A percentile compares a stretch with the other conserved stretches of the same genome.
These are phyloP conservation scores for Trichoderma aggressivum DNA, from an alignment of 2,329 filamentous ascomycete genomes.

Conservation along the genomic window DNA sequence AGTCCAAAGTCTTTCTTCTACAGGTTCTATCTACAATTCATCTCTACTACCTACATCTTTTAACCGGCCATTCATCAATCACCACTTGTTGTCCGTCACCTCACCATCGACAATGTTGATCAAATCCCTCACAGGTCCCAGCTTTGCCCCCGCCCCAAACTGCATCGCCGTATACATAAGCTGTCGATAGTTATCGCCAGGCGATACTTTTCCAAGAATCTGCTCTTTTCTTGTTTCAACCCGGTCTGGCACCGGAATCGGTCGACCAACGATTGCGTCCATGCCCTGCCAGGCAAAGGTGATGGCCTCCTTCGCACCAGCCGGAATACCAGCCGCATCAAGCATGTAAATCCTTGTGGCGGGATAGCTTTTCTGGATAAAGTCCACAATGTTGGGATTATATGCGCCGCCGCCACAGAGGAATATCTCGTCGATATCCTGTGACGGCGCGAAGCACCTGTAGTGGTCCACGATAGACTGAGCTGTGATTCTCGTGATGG, in stretches of 20 bases:
- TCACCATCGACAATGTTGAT: constrained; percentile 48
- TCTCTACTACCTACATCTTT: too few relatives aligned
- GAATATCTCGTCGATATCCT: constrained; percentile 48
- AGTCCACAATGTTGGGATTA: constrained; percentile 56
- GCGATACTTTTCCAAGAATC: constrained; percentile 54
- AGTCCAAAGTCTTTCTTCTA: not conserved
- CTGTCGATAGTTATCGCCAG: constrained; percentile 51
- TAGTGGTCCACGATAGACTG: constrained; percentile 30
- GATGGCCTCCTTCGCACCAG: constrained; percentile 52
- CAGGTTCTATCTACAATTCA: not conserved
- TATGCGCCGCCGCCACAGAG: constrained; percentile 58
- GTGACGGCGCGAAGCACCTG: constrained; percentile 19
- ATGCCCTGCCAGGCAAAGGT: constrained; percentile 56
- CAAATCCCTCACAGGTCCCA: constrained; percentile 48
- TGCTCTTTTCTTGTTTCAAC: constrained; percentile 50
- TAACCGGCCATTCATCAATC: not conserved
- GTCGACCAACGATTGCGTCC: constrained; percentile 54
- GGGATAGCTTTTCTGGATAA: constrained; percentile 48
- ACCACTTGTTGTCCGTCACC: constrained; percentile 43
- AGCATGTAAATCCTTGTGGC: constrained; percentile 49
- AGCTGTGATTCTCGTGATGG: constrained; percentile 45
- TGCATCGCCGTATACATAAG: constrained; percentile 50
- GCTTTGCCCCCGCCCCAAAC: constrained; percentile 45
- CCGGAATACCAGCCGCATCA: constrained; percentile 48
- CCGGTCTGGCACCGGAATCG: constrained; percentile 49